Conservation (phyloP, 163 green algal genomes). For the Trebouxia gelatinosa region DNA sequence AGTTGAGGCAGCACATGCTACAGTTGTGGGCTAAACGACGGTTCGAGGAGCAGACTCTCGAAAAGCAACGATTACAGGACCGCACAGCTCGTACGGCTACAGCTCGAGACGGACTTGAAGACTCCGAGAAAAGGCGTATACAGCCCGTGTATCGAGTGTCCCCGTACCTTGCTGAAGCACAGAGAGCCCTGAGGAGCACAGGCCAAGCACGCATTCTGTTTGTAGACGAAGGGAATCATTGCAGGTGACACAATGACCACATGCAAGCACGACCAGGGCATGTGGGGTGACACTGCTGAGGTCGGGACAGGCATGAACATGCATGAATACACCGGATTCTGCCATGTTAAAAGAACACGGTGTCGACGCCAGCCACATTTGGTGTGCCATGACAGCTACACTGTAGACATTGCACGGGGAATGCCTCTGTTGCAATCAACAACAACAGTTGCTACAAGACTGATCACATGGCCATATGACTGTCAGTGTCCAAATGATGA, state of each 20-base stretch:
- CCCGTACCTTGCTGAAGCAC: conserved; percentile 44
- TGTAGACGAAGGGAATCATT: conserved; percentile 46
- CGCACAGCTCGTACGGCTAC: background rate
- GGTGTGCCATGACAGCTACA: too few relatives aligned
- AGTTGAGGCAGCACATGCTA: background rate
- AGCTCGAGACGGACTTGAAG: background rate
- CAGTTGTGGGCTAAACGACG: background rate
- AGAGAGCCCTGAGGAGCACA: conserved; percentile 2
- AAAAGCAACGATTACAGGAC: background rate
- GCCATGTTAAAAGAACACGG: too few relatives aligned
- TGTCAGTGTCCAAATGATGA: background rate
- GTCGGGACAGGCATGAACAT: background rate
- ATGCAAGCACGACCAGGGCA: background rate
- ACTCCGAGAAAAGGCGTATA: background rate
- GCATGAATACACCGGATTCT: too few relatives aligned
- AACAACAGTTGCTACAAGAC: background rate
- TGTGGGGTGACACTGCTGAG: background rate
- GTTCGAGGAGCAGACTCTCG: background rate
- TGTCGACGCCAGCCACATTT: too few relatives aligned
- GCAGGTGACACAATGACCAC: conserved; percentile 33
- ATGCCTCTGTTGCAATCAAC: background rate
- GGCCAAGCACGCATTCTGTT: conserved; percentile 46
- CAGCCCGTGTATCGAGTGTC: conserved; percentile 45
- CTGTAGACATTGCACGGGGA: too few relatives aligned
- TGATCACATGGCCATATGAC: too few relatives aligned